A percentile compares a stretch with the other conserved stretches of the same genome.
These are phyloP conservation scores for Starmerella bombicola DNA, from an alignment of 805 yeast genomes.

Conservation along the genomic window DNA sequence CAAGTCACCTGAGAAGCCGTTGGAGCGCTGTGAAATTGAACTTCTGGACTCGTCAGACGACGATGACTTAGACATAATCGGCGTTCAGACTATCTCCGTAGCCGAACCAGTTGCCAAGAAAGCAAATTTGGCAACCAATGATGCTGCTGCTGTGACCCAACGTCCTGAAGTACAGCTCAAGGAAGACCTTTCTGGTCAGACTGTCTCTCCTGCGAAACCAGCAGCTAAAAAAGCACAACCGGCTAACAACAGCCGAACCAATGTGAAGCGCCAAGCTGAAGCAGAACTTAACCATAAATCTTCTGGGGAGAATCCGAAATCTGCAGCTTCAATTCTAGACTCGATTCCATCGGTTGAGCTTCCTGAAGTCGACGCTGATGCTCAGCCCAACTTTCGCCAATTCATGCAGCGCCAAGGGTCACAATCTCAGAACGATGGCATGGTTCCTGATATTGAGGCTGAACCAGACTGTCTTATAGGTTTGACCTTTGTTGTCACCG, in stretches of 20 bases:
- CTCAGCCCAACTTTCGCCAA: conserved; percentile 45
- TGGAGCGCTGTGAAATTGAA: not conserved
- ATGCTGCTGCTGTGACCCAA: no score
- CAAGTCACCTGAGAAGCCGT: conserved; percentile 10
- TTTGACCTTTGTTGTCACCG: conserved; percentile 85
- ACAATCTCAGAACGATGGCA: conserved; percentile 10
- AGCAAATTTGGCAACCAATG: no score
- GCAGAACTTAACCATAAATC: not conserved
- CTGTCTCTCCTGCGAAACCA: not conserved
- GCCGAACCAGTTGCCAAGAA: not conserved
- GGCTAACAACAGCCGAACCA: not conserved
- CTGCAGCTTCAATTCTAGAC: conserved; percentile 45
- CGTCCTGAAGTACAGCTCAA: not conserved
- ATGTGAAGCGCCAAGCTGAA: not conserved
- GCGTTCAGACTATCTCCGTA: not conserved
- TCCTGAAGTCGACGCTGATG: conserved; percentile 37
- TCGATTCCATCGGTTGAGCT: conserved; percentile 65
- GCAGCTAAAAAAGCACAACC: not conserved
- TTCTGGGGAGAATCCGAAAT: not conserved
- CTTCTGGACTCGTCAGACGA: conserved; percentile 8
- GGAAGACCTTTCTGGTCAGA: not conserved
- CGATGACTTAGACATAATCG: not conserved
- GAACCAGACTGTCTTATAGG: conserved; percentile 80
- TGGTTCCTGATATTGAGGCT: conserved; percentile 41
- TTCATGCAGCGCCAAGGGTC: conserved; percentile 33